Evolutionary conservation across 2,329 filamentous ascomycete species (phyloP), one percentile per base, ranked within the genome.

Genomic region (Arthrinium puccinioides): DNA sequence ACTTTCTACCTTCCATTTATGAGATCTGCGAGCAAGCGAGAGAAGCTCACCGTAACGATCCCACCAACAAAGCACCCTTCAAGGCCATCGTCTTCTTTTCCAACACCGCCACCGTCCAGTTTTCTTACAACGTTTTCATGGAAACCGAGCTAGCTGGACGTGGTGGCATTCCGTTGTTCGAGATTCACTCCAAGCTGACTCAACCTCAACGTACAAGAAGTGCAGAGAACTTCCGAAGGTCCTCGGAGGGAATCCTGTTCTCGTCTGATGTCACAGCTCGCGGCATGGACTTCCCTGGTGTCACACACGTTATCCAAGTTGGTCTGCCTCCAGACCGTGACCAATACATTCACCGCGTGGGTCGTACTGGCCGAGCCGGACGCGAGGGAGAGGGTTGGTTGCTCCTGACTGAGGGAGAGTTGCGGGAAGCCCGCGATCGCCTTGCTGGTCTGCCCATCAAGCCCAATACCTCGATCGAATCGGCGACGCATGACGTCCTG

Each of bases 61-160:
- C 50, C 2, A 57, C 58, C 4, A 51, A 44, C 7, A 28, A 36
- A 4, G 60, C 60, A 13, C 85, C 87, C 0, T 96, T 97, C 75
- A 98, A 98, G 71, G 87, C 87, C n/a, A 94, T 98, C 42, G 68
- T 95, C 28, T 98, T 95, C 66, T 83, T 90, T 58, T 85, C 85
- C 51, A 87, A 84, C 16, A 94, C 84, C 1, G 74, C 76, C 18
- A 72, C 84, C 45, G 85, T 88, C 30, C 70, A 80, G 40, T 66
- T 88, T 32, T 77, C 78, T 16, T 64, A 71, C 15, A 66, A 72
- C 13, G 62, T 82, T 16, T 76, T 88, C 51, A 39, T 29, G 15
- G 57, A 60, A 30, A 65, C 67, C 21, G 63, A 79, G 34, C 46
- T 59, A 16, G 49, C 50, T 15, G 48, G 54, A 21, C 41, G 53